These are phyloP conservation scores for Aspergillus tanneri DNA, from an alignment of 2,329 filamentous ascomycete genomes.

Conservation along the genomic window DNA sequence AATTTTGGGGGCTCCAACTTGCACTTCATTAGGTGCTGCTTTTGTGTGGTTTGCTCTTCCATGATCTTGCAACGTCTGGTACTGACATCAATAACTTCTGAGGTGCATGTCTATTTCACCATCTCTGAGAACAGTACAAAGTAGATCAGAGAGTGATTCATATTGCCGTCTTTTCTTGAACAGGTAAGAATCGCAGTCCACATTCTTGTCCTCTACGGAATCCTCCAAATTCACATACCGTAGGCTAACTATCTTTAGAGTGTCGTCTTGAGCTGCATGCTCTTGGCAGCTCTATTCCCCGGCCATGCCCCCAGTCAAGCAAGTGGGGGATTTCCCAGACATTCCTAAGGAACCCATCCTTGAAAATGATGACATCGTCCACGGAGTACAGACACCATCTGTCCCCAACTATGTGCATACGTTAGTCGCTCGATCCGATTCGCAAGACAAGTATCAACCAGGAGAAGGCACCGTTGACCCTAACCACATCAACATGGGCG, in stretches of 20 bases:
- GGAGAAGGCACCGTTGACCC: conserved; percentile 44
- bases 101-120: background rate
- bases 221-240: conserved; percentile 3
- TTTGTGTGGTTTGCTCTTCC: conserved; percentile 8
- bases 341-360: conserved; percentile 22
- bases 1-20: conserved; percentile 31
- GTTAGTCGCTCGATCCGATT: conserved; percentile 30
- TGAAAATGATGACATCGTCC: conserved; percentile 12
- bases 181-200: conserved; percentile 1
- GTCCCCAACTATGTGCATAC: conserved; percentile 28
- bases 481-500: conserved; percentile 51
- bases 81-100: background rate
- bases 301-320: conserved; percentile 34
- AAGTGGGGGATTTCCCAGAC: conserved; percentile 23
- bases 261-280: conserved; percentile 37
- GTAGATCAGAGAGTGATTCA: conserved; percentile 1
- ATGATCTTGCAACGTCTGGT: background rate
- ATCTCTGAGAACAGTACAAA: background rate
- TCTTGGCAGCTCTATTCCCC: conserved; percentile 31
- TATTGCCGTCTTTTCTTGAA: background rate
- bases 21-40: conserved; percentile 3
- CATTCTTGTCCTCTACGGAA: conserved; percentile 8
- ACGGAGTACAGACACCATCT: conserved; percentile 9
- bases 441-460: conserved; percentile 24
- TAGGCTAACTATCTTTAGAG: conserved; percentile 19